Evolutionary conservation across 2,329 filamentous ascomycete species (phyloP), one percentile per base, ranked within the genome.

Genomic region (Penicillium sp.): DNA sequence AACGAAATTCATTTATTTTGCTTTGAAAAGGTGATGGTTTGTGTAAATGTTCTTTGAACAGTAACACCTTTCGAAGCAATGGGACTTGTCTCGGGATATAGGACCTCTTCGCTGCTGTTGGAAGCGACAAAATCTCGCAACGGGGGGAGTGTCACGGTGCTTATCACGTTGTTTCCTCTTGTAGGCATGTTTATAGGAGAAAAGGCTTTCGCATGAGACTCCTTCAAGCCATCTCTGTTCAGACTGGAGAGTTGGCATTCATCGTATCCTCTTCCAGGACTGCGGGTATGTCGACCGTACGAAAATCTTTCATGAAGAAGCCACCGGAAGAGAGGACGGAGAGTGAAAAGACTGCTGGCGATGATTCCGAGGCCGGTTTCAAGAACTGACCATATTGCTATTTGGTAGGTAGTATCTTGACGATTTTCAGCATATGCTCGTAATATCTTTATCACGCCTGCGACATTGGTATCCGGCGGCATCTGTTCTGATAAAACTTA

Each of bases 291-390:
- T 18, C 24, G 36, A 28, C 34, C 24, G 16, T 29, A 37, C 11
- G 46, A 26, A 13, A 43, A 16, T 13, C 18, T 43, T 36, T 37
- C 21, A 31, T 48, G 23, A 21, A 24, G 47, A 21, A 54, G 18
- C 29, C 26, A 50, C 8, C 46, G 42, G 24, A 54, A 47, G 7
- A 66, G 52, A 3, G 62, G 64, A 1, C 64, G 61, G 10, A 61
- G 46, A 4, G 62, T 64, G 1, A 56, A 55, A 14, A 67, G 50
- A 24, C 57, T 63, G 29, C 62, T 59, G 18, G 63, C 62, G 36
- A 55, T 55, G 40, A 66, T 65, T 7, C 56, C 59, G 1, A 65
- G 56, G 5, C 62, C 64, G 21, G 55, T 63, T 51, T 66, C 64
- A 36, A 66, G 52, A 28, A 50, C 58, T 18, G 62, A 63, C 58